Conservation (phyloP, 257 asterid genomes). For the Galeopsis tetrahit region DNA sequence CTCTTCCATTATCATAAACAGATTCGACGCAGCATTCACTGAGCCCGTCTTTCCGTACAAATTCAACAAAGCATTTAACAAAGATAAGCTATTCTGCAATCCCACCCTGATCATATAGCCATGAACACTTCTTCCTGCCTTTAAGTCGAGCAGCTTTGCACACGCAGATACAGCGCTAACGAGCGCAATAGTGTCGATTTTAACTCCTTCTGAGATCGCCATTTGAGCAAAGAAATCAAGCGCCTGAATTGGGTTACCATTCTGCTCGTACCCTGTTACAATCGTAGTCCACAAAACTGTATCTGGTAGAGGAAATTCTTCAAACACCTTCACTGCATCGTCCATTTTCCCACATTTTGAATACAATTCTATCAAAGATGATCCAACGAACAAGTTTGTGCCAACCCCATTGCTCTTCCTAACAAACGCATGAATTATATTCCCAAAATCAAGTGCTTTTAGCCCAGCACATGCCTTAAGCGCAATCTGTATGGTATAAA, state of each 20-base stretch:
- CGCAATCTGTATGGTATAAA: slow-evolving; percentile 45
- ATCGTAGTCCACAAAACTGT: slow-evolving; percentile 72
- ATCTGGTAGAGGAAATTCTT: slow-evolving; percentile 66
- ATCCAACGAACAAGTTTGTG: slow-evolving; percentile 65
- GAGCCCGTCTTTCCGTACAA: slow-evolving; percentile 65
- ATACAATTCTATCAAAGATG: slow-evolving; percentile 62
- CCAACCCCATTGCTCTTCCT: slow-evolving; percentile 45
- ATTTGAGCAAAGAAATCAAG: slow-evolving; percentile 49
- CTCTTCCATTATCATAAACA: slow-evolving; percentile 58
- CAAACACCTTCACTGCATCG: slow-evolving; percentile 60
- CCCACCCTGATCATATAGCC: slow-evolving; percentile 54
- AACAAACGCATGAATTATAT: slow-evolving; percentile 58
- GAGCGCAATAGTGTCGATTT: slow-evolving; percentile 55
- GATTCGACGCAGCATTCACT: slow-evolving; percentile 42
- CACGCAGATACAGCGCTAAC: slow-evolving; percentile 74
- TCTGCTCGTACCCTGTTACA: slow-evolving; percentile 67
- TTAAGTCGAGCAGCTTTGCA: slow-evolving; percentile 46
- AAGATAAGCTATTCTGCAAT: slow-evolving; percentile 43
- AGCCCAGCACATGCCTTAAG: slow-evolving; percentile 72
- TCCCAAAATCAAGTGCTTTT: slow-evolving; percentile 49
- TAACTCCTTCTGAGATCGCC: slow-evolving; percentile 34
- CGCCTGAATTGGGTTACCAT: slow-evolving; percentile 48
- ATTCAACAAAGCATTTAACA: slow-evolving; percentile 58
- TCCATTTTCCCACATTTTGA: slow-evolving; percentile 68
- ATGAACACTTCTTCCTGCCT: slow-evolving; percentile 67